Percentiles rank a stretch among this genome's conserved stretches.
These are phyloP conservation scores for Udeniomyces megalosporus DNA, from an alignment of 768 basidiomycete genomes.

Conservation along the genomic window DNA sequence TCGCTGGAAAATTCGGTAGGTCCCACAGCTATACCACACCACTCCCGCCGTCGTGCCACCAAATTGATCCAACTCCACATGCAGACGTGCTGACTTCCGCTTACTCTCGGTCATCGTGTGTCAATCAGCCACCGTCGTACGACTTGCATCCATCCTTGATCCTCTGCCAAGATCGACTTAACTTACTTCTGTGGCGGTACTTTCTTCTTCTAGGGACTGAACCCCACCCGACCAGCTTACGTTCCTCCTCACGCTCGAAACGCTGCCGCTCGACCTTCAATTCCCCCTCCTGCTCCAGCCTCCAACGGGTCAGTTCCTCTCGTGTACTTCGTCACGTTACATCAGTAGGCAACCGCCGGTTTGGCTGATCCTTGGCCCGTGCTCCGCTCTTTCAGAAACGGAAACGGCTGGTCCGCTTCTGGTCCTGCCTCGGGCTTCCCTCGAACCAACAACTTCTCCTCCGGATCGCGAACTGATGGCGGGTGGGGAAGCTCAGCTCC, in stretches of 20 bases:
- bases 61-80: not conserved
- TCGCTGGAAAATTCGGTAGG: constrained; percentile 1
- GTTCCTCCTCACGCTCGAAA: constrained; percentile 31
- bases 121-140: not conserved
- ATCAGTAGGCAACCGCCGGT: not conserved
- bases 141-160: not conserved
- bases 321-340: not conserved
- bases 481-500: constrained; percentile 16
- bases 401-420: constrained; percentile 11
- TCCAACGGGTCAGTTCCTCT: constrained; percentile 14
- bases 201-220: constrained; percentile 22
- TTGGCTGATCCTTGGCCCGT: not conserved
- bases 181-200: not conserved
- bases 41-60: no score
- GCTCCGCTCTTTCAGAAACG: not conserved
- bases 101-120: not conserved
- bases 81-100: not conserved
- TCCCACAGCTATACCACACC: no score
- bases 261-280: constrained; percentile 18
- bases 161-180: not conserved
- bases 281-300: constrained; percentile 19
- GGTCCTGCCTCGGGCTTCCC: constrained; percentile 7
- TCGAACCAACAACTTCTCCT: constrained; percentile 1
- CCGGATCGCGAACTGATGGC: not conserved
- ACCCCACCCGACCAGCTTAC: constrained; percentile 31